These are phyloP conservation scores for Tolypocladium cylindrosporum DNA, from an alignment of 2,329 filamentous ascomycete species.

Conservation along the genomic window DNA sequence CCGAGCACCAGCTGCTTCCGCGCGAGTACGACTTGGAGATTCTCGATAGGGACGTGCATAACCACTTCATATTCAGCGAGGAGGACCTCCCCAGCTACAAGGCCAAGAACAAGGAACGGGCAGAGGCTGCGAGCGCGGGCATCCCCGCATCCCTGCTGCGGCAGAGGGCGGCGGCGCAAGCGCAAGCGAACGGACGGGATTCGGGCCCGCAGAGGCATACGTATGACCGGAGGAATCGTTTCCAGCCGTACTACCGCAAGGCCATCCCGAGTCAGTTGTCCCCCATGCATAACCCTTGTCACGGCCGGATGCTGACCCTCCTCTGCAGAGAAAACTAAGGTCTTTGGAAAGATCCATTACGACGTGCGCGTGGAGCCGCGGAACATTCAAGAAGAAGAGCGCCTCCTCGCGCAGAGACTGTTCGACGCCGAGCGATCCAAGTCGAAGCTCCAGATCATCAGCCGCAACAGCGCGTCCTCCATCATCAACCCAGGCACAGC, in stretches of 20 bases:
- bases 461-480: constrained; percentile 37
- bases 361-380: constrained; percentile 68
- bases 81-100: constrained; percentile 63
- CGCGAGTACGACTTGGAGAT: constrained; percentile 80
- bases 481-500: constrained; percentile 45
- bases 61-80: constrained; percentile 89
- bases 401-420: constrained; percentile 50
- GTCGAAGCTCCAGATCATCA: constrained; percentile 39
- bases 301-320: constrained; percentile 10
- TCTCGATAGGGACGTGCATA: constrained; percentile 53
- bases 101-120: constrained; percentile 38
- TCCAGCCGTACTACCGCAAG: constrained; percentile 55
- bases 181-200: constrained; percentile 2
- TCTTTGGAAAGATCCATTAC: constrained; percentile 63
- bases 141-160: constrained; percentile 48
- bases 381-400: constrained; percentile 59
- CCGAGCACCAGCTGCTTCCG: constrained; percentile 65
- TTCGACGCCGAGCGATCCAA: constrained; percentile 39
- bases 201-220: constrained; percentile 27
- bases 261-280: constrained; percentile 60
- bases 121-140: constrained; percentile 46
- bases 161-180: constrained; percentile 16
- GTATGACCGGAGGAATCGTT: constrained; percentile 33
- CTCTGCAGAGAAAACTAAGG: constrained; percentile 60
- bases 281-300: not conserved